Evolutionary conservation across 192 early-diverging fungal species (phyloP), one percentile per base, ranked within the genome.

Genomic region (Podila epicladia): DNA sequence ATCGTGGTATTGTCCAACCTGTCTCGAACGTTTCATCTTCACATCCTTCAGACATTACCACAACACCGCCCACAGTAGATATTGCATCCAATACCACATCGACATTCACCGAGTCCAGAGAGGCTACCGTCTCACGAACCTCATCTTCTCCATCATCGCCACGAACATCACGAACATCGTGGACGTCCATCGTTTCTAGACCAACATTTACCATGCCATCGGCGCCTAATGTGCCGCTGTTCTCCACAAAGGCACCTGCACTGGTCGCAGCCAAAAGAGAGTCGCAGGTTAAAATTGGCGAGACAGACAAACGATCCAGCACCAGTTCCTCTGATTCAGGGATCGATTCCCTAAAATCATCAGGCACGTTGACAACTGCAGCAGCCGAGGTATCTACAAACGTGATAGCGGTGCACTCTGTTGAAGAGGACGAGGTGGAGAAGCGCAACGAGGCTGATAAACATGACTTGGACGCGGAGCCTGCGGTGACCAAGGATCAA

Each of bases 121-220:
- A 7, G 19, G 26, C 62, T 37, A 26, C 32, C 2, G 26, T 35
- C 6, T 37, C 51, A 13, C 32, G 11, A 9, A 37, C 31, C 12
- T 20, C 55, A 22, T 26, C 75, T 26, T 28, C 65, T 7, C 24
- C 53, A 2, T 65, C 77, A 12, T 73, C 77, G 38, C 62, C 66
- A 0, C 22, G 77, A 19, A 53, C 33, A 2, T 73, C 77, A 13
- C 49, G 77, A 15, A 48, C 62, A 5, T 80, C 77, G 0, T 80
- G 77, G 77, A 53, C 70, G 1, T 50, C 77, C 17, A 11, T 24
- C 13, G 53, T 64, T 57, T 64, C 70, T 11, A 64, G 75, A 29
- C 66, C 75, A 0, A 45, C 75, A 1, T 79, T 79, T 31, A 62
- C 69, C 1, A 79, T 79, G 70, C 70, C 75, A 3, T 79, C 77